A percentile compares a stretch with the other conserved stretches of the same genome.
phyloP scores from a whole-genome alignment of 352 stramenopile species.

The Pythium biforme region DNA sequence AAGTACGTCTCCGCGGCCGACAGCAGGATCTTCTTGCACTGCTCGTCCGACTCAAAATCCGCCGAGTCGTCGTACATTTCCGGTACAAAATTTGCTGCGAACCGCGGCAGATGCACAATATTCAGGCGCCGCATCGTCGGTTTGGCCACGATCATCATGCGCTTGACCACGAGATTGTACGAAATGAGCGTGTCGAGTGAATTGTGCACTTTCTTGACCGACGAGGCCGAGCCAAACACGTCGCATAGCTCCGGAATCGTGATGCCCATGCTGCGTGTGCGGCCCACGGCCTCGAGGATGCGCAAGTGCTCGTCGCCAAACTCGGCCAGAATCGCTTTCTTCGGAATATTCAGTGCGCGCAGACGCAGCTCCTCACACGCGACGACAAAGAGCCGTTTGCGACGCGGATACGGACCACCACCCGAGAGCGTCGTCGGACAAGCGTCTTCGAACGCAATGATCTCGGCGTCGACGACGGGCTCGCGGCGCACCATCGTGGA shows the following conservation, averaged over 20 bases:
- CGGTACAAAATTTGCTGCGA: constrained; percentile 54
- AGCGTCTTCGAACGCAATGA: constrained; percentile 18
- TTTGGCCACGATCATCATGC: constrained; percentile 74
- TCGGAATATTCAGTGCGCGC: constrained; percentile 66
- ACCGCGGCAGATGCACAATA: constrained; percentile 77
- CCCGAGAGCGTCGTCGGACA: neutral
- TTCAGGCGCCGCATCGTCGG: constrained; percentile 68
- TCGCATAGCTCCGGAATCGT: constrained; percentile 50
- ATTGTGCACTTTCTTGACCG: constrained; percentile 77
- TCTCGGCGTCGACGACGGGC: constrained; percentile 8
- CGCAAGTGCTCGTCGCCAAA: constrained; percentile 57
- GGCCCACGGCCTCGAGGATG: constrained; percentile 67
- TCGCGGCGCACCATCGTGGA: constrained; percentile 11
- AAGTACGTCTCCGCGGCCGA: constrained; percentile 59
- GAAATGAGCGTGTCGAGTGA: constrained; percentile 77
- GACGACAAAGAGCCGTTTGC: constrained; percentile 33
- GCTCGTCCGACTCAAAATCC: constrained; percentile 83
- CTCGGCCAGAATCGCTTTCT: constrained; percentile 59
- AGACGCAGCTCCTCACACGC: constrained; percentile 67
- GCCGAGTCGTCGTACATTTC: constrained; percentile 69
- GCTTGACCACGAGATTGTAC: constrained; percentile 75
- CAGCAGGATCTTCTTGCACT: constrained; percentile 63
- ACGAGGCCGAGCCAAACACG: constrained; percentile 30
- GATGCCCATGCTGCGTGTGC: constrained; percentile 44
- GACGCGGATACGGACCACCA: neutral